Evolutionary conservation across 257 asterid genomes (phyloP), one percentile per base, ranked within the genome.

Genomic region (Scutellaria baicalensis): DNA sequence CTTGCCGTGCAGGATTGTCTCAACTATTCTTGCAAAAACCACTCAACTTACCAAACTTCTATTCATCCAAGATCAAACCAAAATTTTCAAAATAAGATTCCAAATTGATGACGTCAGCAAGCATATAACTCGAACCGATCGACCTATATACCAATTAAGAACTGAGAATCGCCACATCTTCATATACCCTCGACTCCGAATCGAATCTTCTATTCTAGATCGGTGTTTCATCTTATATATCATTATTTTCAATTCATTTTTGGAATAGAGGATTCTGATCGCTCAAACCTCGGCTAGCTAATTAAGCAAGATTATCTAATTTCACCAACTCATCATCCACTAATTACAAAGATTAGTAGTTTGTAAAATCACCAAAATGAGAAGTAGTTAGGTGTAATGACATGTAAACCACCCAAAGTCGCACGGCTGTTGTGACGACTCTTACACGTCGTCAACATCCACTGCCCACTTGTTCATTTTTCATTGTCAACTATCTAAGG

Each of bases 301-400:
- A 18, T 36, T 60, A 65, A 74, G 85, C 87, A 69, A 80, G 62
- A 83, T 82, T 83, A 86, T 82, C 88, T 78, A 74, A 61, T 9
- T 36, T 5, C 2, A 69, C 74, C 89, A 68, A 74, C 85, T 81
- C 96, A 88, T 78, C 77, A 11, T 79, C 95, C 93, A 86, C 90
- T 84, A 85, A 73, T 64, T 17, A 51, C 81, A 72, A 58, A 59
- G 79, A 48, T 76, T 14, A 82, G 50, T 76, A 4, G 14, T 9
- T 75, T 74, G 69, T 67, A 76, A 67, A 23, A 71, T 71, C 61
- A 11, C 52, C 10, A 67, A 68, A 54, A 36, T 8, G 42, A 40
- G 74, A 55, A 16, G 18, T 68, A 67, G 85, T 91, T 85, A 85
- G 95, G 95, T 86, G 84, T 80, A 68, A 72, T 87, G 93, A 84